These are phyloP conservation scores for Thielaviopsis populi DNA, from an alignment of 2,329 filamentous ascomycete species.

Conservation along the genomic window DNA sequence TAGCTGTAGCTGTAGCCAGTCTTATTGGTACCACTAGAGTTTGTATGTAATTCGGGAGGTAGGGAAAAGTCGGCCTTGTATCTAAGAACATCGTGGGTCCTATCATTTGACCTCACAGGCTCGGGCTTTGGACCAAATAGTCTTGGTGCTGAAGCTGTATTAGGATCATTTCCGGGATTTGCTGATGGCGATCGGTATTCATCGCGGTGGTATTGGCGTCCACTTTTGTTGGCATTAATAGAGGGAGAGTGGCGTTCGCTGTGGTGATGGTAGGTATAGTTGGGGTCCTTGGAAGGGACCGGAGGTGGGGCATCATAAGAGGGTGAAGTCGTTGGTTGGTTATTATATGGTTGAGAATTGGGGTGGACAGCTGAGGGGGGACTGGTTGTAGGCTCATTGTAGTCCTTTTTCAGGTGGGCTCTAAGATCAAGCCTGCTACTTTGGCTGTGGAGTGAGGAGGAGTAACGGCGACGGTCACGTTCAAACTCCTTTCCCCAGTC, in stretches of 20 bases:
- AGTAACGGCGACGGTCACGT: constrained; percentile 8
- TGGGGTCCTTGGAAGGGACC: neutral
- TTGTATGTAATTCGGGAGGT: constrained; percentile 6
- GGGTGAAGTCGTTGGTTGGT: neutral
- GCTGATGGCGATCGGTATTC: constrained; percentile 11
- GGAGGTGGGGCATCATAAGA: neutral
- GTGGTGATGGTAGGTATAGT: constrained; percentile 4
- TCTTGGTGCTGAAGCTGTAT: constrained; percentile 4
- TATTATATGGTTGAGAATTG: constrained; percentile 10
- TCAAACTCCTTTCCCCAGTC: neutral
- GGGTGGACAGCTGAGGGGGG: constrained; percentile 2
- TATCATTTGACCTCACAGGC: constrained; percentile 7
- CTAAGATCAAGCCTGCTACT: constrained; percentile 11
- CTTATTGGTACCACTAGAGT: neutral
- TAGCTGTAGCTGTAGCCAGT: neutral
- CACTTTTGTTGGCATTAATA: neutral
- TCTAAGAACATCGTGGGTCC: constrained; percentile 5
- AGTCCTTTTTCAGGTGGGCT: neutral
- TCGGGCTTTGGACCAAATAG: constrained; percentile 17
- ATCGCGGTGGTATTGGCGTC: constrained; percentile 8
- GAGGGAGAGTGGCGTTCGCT: constrained; percentile 13
- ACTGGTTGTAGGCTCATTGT: constrained; percentile 4
- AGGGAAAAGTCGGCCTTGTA: constrained; percentile 6
- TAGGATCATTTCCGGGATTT: constrained; percentile 11
- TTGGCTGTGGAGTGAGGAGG: constrained; percentile 7